A percentile compares a stretch with the other conserved stretches of the same genome.
Conservation (phyloP, 2,329 filamentous ascomycete genomes). For the Xylariaceae sp. region DNA sequence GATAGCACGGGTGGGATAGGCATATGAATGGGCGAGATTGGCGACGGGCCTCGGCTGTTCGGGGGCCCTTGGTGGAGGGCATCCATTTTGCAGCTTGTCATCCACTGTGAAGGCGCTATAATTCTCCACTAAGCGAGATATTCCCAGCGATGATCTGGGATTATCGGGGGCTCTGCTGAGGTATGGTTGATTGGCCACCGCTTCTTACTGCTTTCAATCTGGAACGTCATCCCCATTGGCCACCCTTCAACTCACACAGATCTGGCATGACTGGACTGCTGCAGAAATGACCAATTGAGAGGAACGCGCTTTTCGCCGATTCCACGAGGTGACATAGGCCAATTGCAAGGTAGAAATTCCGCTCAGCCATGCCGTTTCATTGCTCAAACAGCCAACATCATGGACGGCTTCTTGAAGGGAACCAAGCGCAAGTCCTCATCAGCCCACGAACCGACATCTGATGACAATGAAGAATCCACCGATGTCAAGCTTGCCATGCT, state of each 20-base stretch:
- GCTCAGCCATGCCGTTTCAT: background rate
- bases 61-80: background rate
- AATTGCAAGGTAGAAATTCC: too few species aligned
- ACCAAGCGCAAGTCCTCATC: conserved; percentile 45
- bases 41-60: conserved; percentile 17
- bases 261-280: too few species aligned
- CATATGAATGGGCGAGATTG: background rate
- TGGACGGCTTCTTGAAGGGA: conserved; percentile 55
- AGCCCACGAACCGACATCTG: conserved; percentile 7
- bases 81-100: too few species aligned
- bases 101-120: too few species aligned
- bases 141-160: too few species aligned
- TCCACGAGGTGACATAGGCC: too few species aligned
- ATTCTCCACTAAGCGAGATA: too few species aligned
- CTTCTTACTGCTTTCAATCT: background rate
- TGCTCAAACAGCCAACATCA: conserved; percentile 24
- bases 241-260: conserved; percentile 1
- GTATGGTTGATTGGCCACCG: background rate
- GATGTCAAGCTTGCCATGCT: conserved; percentile 86
- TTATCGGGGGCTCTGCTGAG: too few species aligned
- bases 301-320: too few species aligned
- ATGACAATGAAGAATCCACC: conserved; percentile 65
- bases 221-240: conserved; percentile 4
- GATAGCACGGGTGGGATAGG: too few species aligned
- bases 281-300: too few species aligned